A percentile compares a stretch with the other conserved stretches of the same genome.
phyloP scores from a whole-genome alignment of 1,139 yeast species.

The Yueomyces sp. region DNA sequence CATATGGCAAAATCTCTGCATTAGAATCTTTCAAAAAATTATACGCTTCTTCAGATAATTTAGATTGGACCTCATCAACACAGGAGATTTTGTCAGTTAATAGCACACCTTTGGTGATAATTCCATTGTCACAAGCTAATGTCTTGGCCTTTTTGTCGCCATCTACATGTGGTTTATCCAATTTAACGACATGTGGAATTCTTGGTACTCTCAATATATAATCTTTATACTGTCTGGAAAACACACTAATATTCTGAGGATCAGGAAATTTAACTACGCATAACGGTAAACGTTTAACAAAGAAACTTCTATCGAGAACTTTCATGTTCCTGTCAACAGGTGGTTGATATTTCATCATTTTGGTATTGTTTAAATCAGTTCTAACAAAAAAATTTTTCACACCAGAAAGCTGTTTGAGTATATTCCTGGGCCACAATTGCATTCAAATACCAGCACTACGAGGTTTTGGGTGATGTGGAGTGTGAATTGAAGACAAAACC shows the following conservation, averaged over 20 bases:
- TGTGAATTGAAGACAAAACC: too few species aligned
- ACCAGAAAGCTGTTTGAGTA: too few species aligned
- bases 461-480: neutral
- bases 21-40: slow-evolving; percentile 35
- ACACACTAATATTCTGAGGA: slow-evolving; percentile 45
- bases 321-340: slow-evolving; percentile 60
- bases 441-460: too few species aligned
- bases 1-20: slow-evolving; percentile 40
- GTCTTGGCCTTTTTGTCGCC: slow-evolving; percentile 5
- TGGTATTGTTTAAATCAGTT: neutral
- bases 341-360: slow-evolving; percentile 28
- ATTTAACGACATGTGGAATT: slow-evolving; percentile 49
- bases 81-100: slow-evolving; percentile 40
- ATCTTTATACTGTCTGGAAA: slow-evolving; percentile 33
- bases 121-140: slow-evolving; percentile 19
- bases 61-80: slow-evolving; percentile 27
- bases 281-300: slow-evolving; percentile 41
- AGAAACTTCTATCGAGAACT: slow-evolving; percentile 51
- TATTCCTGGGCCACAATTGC: too few species aligned
- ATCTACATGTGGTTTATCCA: slow-evolving; percentile 17
- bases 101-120: slow-evolving; percentile 44
- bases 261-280: slow-evolving; percentile 61
- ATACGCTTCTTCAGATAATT: slow-evolving; percentile 33
- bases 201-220: slow-evolving; percentile 55
- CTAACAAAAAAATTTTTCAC: too few species aligned